Percentiles rank a stretch among this genome's conserved stretches.
phyloP scores from a whole-genome alignment of 306 rosid species.

The Gynostemma pentaphyllum region DNA sequence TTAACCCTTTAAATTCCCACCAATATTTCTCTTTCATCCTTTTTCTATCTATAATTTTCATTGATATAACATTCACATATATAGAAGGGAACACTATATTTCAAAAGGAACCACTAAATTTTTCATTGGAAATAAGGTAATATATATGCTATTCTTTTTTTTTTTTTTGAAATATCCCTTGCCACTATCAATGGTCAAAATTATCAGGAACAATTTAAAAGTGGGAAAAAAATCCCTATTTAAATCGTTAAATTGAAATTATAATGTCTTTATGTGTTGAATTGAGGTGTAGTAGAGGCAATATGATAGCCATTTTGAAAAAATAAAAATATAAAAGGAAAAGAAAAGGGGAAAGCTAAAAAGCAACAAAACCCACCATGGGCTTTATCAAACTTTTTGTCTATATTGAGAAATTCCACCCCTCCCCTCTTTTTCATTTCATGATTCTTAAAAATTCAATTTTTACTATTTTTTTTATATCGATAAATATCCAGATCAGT shows the following conservation, averaged over 20 bases:
- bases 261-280: background rate
- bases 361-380: background rate
- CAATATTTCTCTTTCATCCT: background rate
- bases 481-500: too few relatives aligned
- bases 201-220: background rate
- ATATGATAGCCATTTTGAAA: background rate
- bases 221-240: background rate
- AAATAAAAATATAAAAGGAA: background rate
- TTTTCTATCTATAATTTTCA: background rate
- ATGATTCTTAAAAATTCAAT: too few relatives aligned
- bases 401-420: conserved; percentile 1
- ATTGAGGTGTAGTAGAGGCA: background rate
- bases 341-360: background rate
- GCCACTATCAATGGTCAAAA: conserved; percentile 1
- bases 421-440: too few relatives aligned
- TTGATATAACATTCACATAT: background rate
- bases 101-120: background rate
- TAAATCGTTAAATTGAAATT: background rate
- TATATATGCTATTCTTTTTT: background rate
- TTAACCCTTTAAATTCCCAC: background rate
- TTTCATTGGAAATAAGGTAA: background rate
- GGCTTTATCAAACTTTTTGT: conserved; percentile 9
- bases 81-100: background rate
- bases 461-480: background rate
- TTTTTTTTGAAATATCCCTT: background rate